Evolutionary conservation across 495 filamentous ascomycete species (phyloP), one percentile per base, ranked within the genome.

Genomic region (Cercophora newfieldiana): DNA sequence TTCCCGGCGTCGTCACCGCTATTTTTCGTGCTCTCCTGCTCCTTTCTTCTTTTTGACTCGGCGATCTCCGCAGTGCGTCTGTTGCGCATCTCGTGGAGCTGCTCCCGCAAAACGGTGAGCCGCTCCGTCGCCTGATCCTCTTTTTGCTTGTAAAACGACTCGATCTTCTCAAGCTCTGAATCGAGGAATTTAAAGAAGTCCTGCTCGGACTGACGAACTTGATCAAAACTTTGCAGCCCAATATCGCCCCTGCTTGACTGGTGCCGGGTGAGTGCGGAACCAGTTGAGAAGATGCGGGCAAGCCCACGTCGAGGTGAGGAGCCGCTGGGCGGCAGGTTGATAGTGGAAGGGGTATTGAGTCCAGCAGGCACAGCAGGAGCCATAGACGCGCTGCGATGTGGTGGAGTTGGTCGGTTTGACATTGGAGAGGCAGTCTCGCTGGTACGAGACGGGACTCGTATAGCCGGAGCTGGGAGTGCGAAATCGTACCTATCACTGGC

Each of bases 31-130:
- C 60, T 33, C 0, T 68, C 65, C 54, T 51, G 64, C 30, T 75
- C 72, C 44, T 72, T 69, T 16, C 70, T 75, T 44, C 64, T 67
- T 69, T 75, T 79, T 0, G 73, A 60, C 48, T 81, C 81, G 7
- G 78, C 75, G n/a, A 96, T 74, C 74, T 97, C 91, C 50, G 87
- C 85, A 7, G 88, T 84, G 24, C 93, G 85, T 10, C 89, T 84
- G 74, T 93, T 90, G 24, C 91, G 83, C 93, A 97, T 95, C 63
- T 93, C 86, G 70, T 94, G 93, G 49, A 97, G 79, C 73, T 97
- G 93, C 26, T 90, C 87, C 30, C 90, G 84, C 28, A 97, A 82
- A 16, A 88, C 76, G 7, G 79, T 73, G n/a, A 96, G 77, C 12
- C 93, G 85, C 44, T 88, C 79, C 2, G 85, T 86, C 3, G 93